These are phyloP conservation scores for Hirschfeldia incana DNA, from an alignment of 345 rosid genomes.

Conservation along the genomic window DNA sequence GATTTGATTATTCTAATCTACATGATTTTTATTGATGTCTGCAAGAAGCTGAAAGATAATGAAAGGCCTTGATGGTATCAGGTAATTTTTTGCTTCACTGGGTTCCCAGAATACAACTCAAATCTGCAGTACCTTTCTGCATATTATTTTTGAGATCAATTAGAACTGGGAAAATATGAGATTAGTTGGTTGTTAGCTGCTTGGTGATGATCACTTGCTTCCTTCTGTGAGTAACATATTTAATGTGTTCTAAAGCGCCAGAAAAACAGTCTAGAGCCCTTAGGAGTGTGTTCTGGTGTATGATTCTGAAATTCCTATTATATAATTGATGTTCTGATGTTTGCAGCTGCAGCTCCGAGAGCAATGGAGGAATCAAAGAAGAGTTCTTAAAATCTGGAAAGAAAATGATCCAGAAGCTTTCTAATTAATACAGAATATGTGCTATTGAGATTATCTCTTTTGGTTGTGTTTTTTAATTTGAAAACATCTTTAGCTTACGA, in stretches of 20 bases:
- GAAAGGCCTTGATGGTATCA: constrained; percentile 92
- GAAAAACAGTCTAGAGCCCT: background rate
- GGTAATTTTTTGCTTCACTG: constrained; percentile 41
- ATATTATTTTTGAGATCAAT: background rate
- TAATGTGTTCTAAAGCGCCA: background rate
- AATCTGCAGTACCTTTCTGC: background rate
- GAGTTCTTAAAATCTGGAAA: constrained; percentile 9
- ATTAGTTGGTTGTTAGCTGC: background rate
- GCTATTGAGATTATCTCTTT: constrained; percentile 4
- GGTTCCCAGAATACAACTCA: background rate
- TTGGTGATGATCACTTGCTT: background rate
- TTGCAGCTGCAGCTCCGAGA: constrained; percentile 42
- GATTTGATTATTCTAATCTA: background rate
- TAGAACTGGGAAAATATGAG: background rate
- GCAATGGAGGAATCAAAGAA: constrained; percentile 34
- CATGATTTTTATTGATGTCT: constrained; percentile 87
- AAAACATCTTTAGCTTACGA: constrained; percentile 23
- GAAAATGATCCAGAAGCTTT: constrained; percentile 21
- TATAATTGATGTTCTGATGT: background rate
- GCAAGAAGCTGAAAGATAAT: constrained; percentile 88
- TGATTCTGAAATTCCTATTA: background rate
- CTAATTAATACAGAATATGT: constrained; percentile 34
- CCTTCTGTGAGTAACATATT: background rate
- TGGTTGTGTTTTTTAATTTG: constrained; percentile 26
- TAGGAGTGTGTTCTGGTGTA: background rate